Evolutionary conservation across 805 yeast species (phyloP), one percentile per base, ranked within the genome.

Genomic region (Cyberlindnera mycetangii): DNA sequence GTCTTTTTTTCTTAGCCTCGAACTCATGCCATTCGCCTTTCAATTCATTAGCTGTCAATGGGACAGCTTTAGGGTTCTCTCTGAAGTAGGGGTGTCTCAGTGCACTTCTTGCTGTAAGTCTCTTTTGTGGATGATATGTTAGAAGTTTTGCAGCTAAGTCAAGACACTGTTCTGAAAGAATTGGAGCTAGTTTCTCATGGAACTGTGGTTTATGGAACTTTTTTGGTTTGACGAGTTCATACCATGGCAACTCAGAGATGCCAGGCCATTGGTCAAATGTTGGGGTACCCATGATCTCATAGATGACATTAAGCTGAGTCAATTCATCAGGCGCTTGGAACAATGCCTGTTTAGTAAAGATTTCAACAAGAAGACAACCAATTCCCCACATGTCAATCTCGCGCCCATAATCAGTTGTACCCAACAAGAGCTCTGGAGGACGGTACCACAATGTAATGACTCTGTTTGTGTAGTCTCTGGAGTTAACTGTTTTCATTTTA

Each of bases 301-400:
- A 89, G 7, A 93, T 88, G 25, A 83, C 78, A 53, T 77, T 73
- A 22, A 93, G 62, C 62, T 92, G 97, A 41, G 86, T 83, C 32
- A 93, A 74, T 59, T 93, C 99, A 63, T 93, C 95, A 18, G 75
- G 72, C 1, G 97, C 98, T 62, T 84, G 95, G 62, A 93, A 93
- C 1, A 84, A 69, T 0, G 98, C 95, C 25, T 68, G 67, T 51
- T 81, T 77, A 2, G 83, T 76, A 58, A 87, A 89, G 31, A 93
- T 64, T 62, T 93, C 98, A 21, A 89, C 75, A 48, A 93, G 68
- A 20, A 93, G 70, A 67, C 98, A 93, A 3, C 99, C 99, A 49
- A 89, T 82, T 0, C 98, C 97, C 99, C 99, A 93, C 53, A 89
- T 81, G 60, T 93, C 99, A 9, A 93, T 93, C 55, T 87, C 96